phyloP scores from a whole-genome alignment of 805 yeast species.

The Vanderwaltozyma polyspora region DNA sequence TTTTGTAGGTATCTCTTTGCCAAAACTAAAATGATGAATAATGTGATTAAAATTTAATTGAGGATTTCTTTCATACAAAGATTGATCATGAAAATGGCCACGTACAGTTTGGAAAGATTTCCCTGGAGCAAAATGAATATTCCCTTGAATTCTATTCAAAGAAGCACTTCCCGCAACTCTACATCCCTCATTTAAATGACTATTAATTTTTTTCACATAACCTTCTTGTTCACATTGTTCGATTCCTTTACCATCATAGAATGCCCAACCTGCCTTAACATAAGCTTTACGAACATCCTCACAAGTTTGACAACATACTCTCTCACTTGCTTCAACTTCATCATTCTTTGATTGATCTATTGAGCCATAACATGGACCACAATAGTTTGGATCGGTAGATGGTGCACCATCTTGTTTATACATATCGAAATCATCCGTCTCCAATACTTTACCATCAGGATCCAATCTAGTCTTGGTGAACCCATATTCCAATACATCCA shows the following conservation, averaged over 20 bases:
- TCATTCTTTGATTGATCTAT: constrained; percentile 43
- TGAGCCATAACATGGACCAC: constrained; percentile 92
- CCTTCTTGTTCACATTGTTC: constrained; percentile 89
- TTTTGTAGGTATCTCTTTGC: constrained; percentile 25
- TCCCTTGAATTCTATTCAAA: constrained; percentile 80
- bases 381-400: constrained; percentile 38
- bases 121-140: constrained; percentile 94
- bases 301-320: constrained; percentile 77
- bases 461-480: constrained; percentile 58
- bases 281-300: constrained; percentile 73
- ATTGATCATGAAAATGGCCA: constrained; percentile 79
- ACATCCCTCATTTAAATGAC: constrained; percentile 74
- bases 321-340: constrained; percentile 49
- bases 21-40: constrained; percentile 77
- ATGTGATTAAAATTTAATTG: constrained; percentile 68
- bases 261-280: constrained; percentile 73
- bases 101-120: constrained; percentile 44
- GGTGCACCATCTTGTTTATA: constrained; percentile 28
- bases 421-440: constrained; percentile 26
- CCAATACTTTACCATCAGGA: constrained; percentile 36
- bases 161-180: constrained; percentile 68
- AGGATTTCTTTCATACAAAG: constrained; percentile 50
- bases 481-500: constrained; percentile 59
- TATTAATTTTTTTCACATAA: constrained; percentile 50
- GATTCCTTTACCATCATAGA: constrained; percentile 76